These are phyloP conservation scores for Dendrobium huoshanense DNA, from an alignment of 106 monocot genomes.

Conservation along the genomic window DNA sequence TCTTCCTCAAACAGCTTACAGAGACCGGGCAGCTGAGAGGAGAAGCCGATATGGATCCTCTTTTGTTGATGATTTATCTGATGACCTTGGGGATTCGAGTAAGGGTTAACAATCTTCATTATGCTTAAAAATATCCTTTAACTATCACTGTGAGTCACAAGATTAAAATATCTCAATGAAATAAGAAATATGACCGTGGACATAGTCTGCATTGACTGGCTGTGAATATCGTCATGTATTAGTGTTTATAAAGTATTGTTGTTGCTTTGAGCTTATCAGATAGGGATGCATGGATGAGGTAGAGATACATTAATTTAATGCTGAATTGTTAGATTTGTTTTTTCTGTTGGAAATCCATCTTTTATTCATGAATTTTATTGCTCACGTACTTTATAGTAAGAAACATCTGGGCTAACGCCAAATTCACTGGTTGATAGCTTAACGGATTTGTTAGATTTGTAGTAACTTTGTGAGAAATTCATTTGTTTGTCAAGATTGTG, in stretches of 20 bases:
- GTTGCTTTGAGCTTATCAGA: background rate
- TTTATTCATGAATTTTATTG: conserved; percentile 1
- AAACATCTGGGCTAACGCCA: conserved; percentile 19
- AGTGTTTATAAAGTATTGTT: background rate
- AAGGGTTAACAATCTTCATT: conserved; percentile 31
- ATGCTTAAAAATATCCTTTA: conserved; percentile 1
- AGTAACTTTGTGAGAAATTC: conserved; percentile 64
- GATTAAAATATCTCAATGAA: background rate
- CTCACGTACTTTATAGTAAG: background rate
- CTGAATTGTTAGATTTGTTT: background rate
- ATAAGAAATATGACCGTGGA: background rate
- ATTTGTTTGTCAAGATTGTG: conserved; percentile 83
- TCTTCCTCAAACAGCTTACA: conserved; percentile 57
- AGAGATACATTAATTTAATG: background rate
- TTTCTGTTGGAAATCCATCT: background rate
- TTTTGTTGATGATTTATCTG: conserved; percentile 29
- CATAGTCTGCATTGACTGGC: background rate
- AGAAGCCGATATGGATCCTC: conserved; percentile 88
- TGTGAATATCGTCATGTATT: background rate
- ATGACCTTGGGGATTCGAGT: conserved; percentile 68
- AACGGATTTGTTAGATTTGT: conserved; percentile 20
- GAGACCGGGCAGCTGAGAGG: conserved; percentile 96
- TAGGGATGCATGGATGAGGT: background rate
- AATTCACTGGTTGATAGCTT: conserved; percentile 29
- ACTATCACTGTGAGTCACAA: background rate